These are phyloP conservation scores for Termitomyces sp. DNA, from an alignment of 768 basidiomycete species.

Conservation along the genomic window DNA sequence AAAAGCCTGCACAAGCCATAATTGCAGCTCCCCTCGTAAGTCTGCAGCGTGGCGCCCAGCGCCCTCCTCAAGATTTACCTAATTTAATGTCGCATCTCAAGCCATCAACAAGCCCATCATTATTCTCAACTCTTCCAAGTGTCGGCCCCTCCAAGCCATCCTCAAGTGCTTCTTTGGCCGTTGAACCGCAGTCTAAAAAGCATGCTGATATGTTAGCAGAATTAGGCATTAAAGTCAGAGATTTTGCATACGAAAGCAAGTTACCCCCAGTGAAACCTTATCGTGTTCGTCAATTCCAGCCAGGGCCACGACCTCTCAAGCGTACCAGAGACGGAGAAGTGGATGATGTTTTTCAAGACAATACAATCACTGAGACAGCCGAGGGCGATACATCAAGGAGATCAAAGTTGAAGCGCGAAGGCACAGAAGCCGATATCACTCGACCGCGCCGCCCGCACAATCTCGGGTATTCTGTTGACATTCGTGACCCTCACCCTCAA, in stretches of 20 bases:
- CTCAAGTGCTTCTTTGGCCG: constrained; percentile 17
- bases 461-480: constrained; percentile 20
- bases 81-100: constrained; percentile 17
- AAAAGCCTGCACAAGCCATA: constrained; percentile 11
- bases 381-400: constrained; percentile 12
- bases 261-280: constrained; percentile 56
- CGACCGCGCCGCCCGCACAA: constrained; percentile 13
- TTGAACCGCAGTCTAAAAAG: constrained; percentile 15
- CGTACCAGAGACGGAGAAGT: constrained; percentile 21
- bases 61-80: constrained; percentile 26
- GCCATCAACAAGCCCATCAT: constrained; percentile 7
- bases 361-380: neutral
- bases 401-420: constrained; percentile 23
- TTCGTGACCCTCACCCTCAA: constrained; percentile 3
- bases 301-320: constrained; percentile 26
- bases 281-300: constrained; percentile 43
- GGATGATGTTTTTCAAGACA: constrained; percentile 10
- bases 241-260: constrained; percentile 67
- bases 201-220: constrained; percentile 19
- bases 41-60: constrained; percentile 23
- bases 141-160: constrained; percentile 12
- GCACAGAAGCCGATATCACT: constrained; percentile 25
- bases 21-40: constrained; percentile 25
- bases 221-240: constrained; percentile 42
- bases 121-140: constrained; percentile 1